A percentile compares a stretch with the other conserved stretches of the same genome.
These are phyloP conservation scores for Sugiyamaella americana DNA, from an alignment of 805 yeast species.

Conservation along the genomic window DNA sequence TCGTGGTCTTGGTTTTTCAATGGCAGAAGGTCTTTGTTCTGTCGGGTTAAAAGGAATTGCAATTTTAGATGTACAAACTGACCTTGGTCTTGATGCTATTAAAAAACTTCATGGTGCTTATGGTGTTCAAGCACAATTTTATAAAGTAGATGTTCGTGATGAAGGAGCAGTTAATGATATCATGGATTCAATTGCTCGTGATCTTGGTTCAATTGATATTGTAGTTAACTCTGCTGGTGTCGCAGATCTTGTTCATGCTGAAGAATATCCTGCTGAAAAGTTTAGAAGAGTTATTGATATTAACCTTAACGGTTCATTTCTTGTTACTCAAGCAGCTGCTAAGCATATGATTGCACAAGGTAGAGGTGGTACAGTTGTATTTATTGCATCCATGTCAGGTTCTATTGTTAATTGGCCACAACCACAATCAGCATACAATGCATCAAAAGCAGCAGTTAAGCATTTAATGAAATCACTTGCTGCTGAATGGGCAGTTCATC, in stretches of 20 bases:
- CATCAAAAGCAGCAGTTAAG: conserved; percentile 66
- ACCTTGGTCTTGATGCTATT: conserved; percentile 58
- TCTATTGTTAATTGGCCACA: conserved; percentile 68
- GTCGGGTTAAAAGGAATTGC: conserved; percentile 50
- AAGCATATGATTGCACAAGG: conserved; percentile 56
- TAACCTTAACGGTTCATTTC: conserved; percentile 60
- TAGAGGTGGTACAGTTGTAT: conserved; percentile 51
- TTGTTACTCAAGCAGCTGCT: conserved; percentile 61
- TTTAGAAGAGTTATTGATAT: conserved; percentile 60
- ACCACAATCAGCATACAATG: conserved; percentile 65
- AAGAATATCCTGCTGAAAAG: conserved; percentile 57
- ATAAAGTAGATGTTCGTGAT: conserved; percentile 60
- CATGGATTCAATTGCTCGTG: conserved; percentile 46
- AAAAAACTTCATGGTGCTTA: conserved; percentile 43
- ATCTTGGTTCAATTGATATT: conserved; percentile 50
- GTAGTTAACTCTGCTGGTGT: conserved; percentile 63
- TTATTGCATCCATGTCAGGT: conserved; percentile 68
- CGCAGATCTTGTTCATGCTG: conserved; percentile 63
- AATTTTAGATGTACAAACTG: conserved; percentile 50
- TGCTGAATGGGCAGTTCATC: conserved; percentile 66
- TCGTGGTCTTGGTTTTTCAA: conserved; percentile 56
- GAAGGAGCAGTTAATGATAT: conserved; percentile 43
- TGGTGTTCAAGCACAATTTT: conserved; percentile 56
- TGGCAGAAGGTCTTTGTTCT: conserved; percentile 56
- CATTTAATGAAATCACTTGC: conserved; percentile 64